phyloP scores from a whole-genome alignment of 441 rosid species.

The Dalechampia spathulata region DNA sequence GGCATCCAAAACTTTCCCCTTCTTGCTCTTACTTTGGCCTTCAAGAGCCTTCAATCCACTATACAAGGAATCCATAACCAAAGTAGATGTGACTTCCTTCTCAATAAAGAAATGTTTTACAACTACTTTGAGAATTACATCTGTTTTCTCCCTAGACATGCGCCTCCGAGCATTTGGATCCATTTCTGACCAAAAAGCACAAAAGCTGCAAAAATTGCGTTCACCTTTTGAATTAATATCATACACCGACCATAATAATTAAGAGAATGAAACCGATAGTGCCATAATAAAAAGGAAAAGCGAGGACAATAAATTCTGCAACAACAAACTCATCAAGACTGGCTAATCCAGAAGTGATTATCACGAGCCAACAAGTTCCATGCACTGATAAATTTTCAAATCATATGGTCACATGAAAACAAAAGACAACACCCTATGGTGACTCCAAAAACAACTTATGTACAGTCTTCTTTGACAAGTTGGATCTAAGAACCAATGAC shows the following conservation, averaged over 20 bases:
- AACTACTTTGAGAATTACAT: conserved; percentile 71
- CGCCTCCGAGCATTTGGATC: conserved; percentile 61
- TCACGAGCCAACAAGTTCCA: too few relatives aligned
- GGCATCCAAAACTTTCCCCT: conserved; percentile 47
- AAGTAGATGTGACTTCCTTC: conserved; percentile 94
- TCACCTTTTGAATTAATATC: conserved; percentile 3
- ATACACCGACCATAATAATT: background rate
- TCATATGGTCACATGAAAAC: too few relatives aligned
- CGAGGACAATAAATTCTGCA: too few relatives aligned
- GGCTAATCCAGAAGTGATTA: too few relatives aligned
- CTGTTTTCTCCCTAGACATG: conserved; percentile 82
- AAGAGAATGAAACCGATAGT: background rate
- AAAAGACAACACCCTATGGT: too few relatives aligned
- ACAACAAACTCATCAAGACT: too few relatives aligned
- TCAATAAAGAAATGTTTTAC: conserved; percentile 87
- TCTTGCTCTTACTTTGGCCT: conserved; percentile 65
- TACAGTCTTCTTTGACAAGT: too few relatives aligned
- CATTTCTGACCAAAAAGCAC: conserved; percentile 76
- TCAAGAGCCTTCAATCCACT: conserved; percentile 91
- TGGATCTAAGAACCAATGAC: too few relatives aligned
- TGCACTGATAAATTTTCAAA: too few relatives aligned
- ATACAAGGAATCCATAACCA: conserved; percentile 96
- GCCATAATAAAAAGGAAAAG: background rate
- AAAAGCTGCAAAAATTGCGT: conserved; percentile 51
- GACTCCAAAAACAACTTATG: too few relatives aligned